Evolutionary conservation across 169 alveolate species (phyloP), one percentile per base, ranked within the genome.

Genomic region (Eimeria falciformis): DNA sequence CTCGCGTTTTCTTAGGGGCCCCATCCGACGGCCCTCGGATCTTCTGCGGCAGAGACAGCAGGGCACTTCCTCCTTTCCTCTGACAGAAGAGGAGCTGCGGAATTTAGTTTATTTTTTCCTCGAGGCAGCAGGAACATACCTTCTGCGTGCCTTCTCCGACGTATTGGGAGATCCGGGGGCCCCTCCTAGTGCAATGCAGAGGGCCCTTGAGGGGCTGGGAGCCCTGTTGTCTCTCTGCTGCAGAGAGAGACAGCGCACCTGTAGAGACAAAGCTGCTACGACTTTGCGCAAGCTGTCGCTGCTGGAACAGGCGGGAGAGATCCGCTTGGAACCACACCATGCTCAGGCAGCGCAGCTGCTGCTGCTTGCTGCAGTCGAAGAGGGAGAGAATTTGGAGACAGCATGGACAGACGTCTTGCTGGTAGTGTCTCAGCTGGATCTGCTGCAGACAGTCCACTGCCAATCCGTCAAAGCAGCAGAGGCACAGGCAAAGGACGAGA

Each of bases 181-280:
- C 29, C 73, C 73, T n/a, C 5, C 12, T n/a, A 29, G 37, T 18
- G 73, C 73, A 14, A 29, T n/a, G 11, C 37, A 62, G 25, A 62
- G 29, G 33, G 73, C 73, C 11, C 33, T 62, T 12, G 73, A n/a
- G 73, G 73, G 73, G 33, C n/a, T 62, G 73, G 73, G 29, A n/a
- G 73, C 73, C 37, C 29, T 62, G 33, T 2, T 62, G 73, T 14
- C 73, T 14, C 73, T 62, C n/a, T 62, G 73, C 5, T 62, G 73
- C 29, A 14, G 73, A n/a, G 73, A 62, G n/a, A 14, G 73, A 29
- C 73, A 62, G 25, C 33, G 73, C 37, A 14, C 5, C 73, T 14
- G 33, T 6, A 14, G 73, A n/a, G 73, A 62, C 73, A 14, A 62
- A n/a, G n/a, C 73, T 7, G 73, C 73, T 62, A n/a, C 29, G 73